Base-by-base conservation (phyloP, 2,329 filamentous ascomycete genomes). In the Pseudogymnoascus sp. region DNA sequence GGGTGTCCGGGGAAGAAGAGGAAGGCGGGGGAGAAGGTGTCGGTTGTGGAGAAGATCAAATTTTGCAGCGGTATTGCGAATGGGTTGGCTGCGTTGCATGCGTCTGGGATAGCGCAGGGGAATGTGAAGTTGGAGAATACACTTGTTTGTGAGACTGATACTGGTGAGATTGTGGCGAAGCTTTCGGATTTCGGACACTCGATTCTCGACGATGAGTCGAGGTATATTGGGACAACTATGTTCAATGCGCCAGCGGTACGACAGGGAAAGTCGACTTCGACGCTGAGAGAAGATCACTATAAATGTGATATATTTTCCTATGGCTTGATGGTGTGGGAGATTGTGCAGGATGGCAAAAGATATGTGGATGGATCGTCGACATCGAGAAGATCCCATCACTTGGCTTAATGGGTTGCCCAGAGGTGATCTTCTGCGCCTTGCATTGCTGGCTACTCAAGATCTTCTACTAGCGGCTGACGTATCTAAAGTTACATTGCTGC, bases 161-260 rank as follows among this genome's bases (percentile, higher is more conserved):
- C 6, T 21, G 59, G 59, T 7, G 59, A 42, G 31, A 28, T 42
- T 14, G 31, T 60, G 5, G 31, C 59, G 59, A 60, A 60, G 23
- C 59, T 60, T 37, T 60, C 59, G 10, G 59, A 60, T 42, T 60
- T 60, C 25, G 59, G 59, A 42, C 59, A 60, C 16, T 23, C 59
- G 4, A 60, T 60, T 28, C 18, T 60, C 3, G 33, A 38, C 2
- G 33, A 60, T 16, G 59, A 40, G 11, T 42, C 59, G 16, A 60
- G 59, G n/a, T 60, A 60, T 60, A 23, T 60, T 11, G 59, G 59
- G 23, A 60, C 59, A 5, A 28, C 16, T 3, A 42, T 60, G 5
- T 42, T 60, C 14, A 60, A 60, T 16, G 18, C 59, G 23, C 33
- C 59, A n/a, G 59, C 12, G 2, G 8, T 31, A 11, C 25, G 47